These are phyloP conservation scores for Aspergillus puulaauensis DNA, from an alignment of 2,329 filamentous ascomycete genomes.

Conservation along the genomic window DNA sequence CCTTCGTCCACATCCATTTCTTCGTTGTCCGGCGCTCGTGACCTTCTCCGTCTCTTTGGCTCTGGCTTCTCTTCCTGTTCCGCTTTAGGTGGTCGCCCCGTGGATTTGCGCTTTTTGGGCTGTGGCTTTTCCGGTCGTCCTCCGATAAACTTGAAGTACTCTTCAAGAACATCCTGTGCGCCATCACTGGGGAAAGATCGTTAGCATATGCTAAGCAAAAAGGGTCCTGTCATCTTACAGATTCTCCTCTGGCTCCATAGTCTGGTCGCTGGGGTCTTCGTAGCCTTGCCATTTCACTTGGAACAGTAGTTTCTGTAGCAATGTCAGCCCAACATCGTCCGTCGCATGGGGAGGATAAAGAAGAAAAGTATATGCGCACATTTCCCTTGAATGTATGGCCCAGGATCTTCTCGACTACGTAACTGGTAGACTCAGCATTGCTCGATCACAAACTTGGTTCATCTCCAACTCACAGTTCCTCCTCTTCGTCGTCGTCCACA, in stretches of 20 bases:
- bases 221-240: slow-evolving; percentile 29
- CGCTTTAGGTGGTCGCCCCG: slow-evolving; percentile 28
- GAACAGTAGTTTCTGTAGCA: slow-evolving; percentile 36
- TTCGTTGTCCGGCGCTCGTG: slow-evolving; percentile 19
- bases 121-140: slow-evolving; percentile 38
- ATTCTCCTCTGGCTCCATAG: slow-evolving; percentile 48
- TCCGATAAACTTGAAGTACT: slow-evolving; percentile 44
- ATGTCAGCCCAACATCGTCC: slow-evolving; percentile 17
- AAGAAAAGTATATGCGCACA: slow-evolving; percentile 25
- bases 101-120: slow-evolving; percentile 36
- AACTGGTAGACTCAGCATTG: slow-evolving; percentile 29
- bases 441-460: slow-evolving; percentile 9
- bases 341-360: not conserved
- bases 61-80: slow-evolving; percentile 19
- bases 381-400: slow-evolving; percentile 37
- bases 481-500: slow-evolving; percentile 29
- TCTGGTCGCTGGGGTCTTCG: slow-evolving; percentile 42
- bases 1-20: slow-evolving; percentile 17
- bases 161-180: slow-evolving; percentile 39
- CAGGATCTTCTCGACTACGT: slow-evolving; percentile 42
- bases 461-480: slow-evolving; percentile 33
- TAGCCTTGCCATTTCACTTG: slow-evolving; percentile 51
- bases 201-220: not conserved
- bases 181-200: slow-evolving; percentile 30
- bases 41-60: slow-evolving; percentile 30